Evolutionary conservation across 768 basidiomycete species (phyloP).

Genomic region (Dendrothele bispora): DNA sequence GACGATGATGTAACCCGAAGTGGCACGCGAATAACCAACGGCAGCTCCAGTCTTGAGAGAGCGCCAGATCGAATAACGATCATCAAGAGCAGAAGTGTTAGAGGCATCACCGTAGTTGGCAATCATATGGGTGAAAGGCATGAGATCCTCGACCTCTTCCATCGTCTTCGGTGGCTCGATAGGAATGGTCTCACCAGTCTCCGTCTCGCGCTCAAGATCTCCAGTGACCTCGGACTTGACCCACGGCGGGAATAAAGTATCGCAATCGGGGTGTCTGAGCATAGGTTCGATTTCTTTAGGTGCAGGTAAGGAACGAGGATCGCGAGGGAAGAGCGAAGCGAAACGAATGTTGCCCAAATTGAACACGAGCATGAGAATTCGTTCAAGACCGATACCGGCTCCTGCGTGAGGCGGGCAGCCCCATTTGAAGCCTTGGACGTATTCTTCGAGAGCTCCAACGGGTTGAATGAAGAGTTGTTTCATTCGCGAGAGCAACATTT

Average conservation of each 20-base stretch:
- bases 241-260: no score
- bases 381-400: conserved; percentile 50
- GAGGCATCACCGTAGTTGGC: conserved; percentile 8
- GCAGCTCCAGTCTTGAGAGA: not conserved
- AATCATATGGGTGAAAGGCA: not conserved
- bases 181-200: no score
- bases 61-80: conserved; percentile 4
- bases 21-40: not conserved
- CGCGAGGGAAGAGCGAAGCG: conserved; percentile 46
- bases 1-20: not conserved
- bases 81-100: conserved; percentile 5
- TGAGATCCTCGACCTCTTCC: not conserved
- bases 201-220: no score
- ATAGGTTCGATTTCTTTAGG: no score
- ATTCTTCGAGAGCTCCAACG: conserved; percentile 40
- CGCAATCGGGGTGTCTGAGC: no score
- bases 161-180: not conserved
- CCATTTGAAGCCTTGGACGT: conserved; percentile 48
- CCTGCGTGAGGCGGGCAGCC: conserved; percentile 53
- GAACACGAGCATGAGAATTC: conserved; percentile 52
- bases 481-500: conserved; percentile 41
- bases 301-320: conserved; percentile 29
- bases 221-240: no score
- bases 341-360: conserved; percentile 45
- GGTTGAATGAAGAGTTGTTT: conserved; percentile 35